A percentile compares a stretch with the other conserved stretches of the same genome.
Evolutionary conservation across 2,329 filamentous ascomycete genomes (phyloP).

Genomic region (Bipolaris victoriae): DNA sequence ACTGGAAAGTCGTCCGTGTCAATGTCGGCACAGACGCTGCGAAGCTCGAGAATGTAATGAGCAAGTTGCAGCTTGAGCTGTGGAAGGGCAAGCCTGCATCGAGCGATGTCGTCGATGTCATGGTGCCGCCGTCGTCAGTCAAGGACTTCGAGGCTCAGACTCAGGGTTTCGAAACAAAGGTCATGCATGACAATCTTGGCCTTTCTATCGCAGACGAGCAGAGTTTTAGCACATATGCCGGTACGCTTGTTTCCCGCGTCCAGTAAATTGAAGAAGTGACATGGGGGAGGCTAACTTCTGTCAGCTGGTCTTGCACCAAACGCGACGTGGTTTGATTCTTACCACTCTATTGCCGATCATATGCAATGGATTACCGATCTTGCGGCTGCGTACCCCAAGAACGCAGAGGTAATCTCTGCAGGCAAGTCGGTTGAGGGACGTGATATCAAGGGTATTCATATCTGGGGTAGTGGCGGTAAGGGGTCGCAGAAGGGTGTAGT

Average conservation of each 20-base stretch:
- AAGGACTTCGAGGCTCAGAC: constrained; percentile 37
- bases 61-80: constrained; percentile 39
- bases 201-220: constrained; percentile 43
- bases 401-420: constrained; percentile 43
- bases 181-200: constrained; percentile 49
- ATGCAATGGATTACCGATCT: constrained; percentile 44
- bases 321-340: constrained; percentile 46
- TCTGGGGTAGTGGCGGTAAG: constrained; percentile 48
- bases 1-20: constrained; percentile 48
- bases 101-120: constrained; percentile 45
- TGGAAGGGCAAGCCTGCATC: constrained; percentile 45
- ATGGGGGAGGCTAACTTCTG: constrained; percentile 24
- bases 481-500: constrained; percentile 46
- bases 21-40: constrained; percentile 37
- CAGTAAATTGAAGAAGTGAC: neutral
- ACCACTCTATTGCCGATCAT: constrained; percentile 47
- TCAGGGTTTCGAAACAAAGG: constrained; percentile 33
- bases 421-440: constrained; percentile 47
- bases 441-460: constrained; percentile 48
- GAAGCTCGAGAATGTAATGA: constrained; percentile 38
- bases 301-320: constrained; percentile 39
- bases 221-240: constrained; percentile 39
- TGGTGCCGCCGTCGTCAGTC: constrained; percentile 42
- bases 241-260: constrained; percentile 25
- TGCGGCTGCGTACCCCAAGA: constrained; percentile 43